Evolutionary conservation across 768 basidiomycete genomes (phyloP).

Genomic region (Tricholoma flavovirens): DNA sequence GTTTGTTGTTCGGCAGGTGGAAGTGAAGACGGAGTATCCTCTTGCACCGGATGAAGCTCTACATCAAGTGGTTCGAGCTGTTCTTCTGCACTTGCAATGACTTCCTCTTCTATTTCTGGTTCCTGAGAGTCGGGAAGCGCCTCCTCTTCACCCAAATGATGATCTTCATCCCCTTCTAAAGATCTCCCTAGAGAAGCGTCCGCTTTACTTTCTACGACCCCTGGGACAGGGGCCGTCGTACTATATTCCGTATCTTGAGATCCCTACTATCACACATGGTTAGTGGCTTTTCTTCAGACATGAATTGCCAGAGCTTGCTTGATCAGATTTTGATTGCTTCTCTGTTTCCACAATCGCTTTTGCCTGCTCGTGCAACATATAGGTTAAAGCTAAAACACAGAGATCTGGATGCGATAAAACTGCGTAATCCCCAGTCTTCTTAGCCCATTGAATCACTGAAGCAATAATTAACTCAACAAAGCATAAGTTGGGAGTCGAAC

Average conservation of each 20-base stretch:
- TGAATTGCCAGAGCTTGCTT: conserved; percentile 7
- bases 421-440: conserved; percentile 93
- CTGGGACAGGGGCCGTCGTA: conserved; percentile 2
- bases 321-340: conserved; percentile 18
- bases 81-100: conserved; percentile 14
- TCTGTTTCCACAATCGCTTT: conserved; percentile 21
- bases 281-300: conserved; percentile 6
- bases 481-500: conserved; percentile 11
- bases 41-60: conserved; percentile 34
- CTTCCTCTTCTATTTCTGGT: conserved; percentile 11
- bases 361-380: conserved; percentile 60
- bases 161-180: not conserved
- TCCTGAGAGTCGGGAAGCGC: conserved; percentile 3
- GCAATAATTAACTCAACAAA: not conserved
- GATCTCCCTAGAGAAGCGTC: not conserved
- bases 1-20: conserved; percentile 8
- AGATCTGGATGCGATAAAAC: conserved; percentile 91
- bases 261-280: conserved; percentile 28
- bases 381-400: conserved; percentile 84
- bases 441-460: conserved; percentile 84
- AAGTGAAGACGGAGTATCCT: conserved; percentile 11
- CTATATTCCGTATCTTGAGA: conserved; percentile 4
- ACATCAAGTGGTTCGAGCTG: conserved; percentile 38
- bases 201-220: conserved; percentile 4
- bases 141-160: not conserved